Evolutionary conservation across 495 filamentous ascomycete species (phyloP).

Genomic region (Mytilinidion resinicola): DNA sequence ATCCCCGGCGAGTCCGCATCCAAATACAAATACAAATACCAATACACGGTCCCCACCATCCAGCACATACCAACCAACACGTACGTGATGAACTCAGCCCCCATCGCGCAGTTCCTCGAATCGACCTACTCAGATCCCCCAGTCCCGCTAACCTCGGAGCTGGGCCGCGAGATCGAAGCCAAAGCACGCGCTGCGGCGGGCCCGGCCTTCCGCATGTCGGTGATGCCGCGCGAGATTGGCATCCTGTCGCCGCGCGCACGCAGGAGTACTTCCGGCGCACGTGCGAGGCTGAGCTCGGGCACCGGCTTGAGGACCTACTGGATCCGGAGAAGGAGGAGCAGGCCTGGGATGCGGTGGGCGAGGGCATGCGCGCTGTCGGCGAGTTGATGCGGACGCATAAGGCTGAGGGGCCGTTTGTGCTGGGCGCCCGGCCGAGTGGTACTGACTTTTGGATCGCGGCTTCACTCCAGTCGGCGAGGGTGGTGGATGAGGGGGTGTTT

Average conservation of each 20-base stretch:
- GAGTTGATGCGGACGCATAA: slow-evolving; percentile 36
- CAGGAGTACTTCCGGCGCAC: slow-evolving; percentile 40
- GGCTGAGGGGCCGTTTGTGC: slow-evolving; percentile 37
- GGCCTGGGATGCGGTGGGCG: slow-evolving; percentile 28
- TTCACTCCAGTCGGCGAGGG: slow-evolving; percentile 33
- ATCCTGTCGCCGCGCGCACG: slow-evolving; percentile 39
- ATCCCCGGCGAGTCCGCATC: slow-evolving; percentile 24
- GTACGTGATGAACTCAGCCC: slow-evolving; percentile 39
- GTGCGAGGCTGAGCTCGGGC: slow-evolving; percentile 35
- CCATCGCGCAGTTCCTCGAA: slow-evolving; percentile 40
- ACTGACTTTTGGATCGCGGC: slow-evolving; percentile 42
- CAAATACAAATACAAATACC: slow-evolving; percentile 24
- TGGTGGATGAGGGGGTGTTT: slow-evolving; percentile 37
- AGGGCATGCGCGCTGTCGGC: slow-evolving; percentile 26
- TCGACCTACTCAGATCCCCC: slow-evolving; percentile 37
- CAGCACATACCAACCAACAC: slow-evolving; percentile 40
- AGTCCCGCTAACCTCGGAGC: slow-evolving; percentile 34
- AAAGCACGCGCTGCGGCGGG: slow-evolving; percentile 31
- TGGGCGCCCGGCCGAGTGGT: slow-evolving; percentile 32
- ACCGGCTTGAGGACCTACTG: slow-evolving; percentile 37
- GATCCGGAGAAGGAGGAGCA: slow-evolving; percentile 33
- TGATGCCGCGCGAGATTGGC: slow-evolving; percentile 37
- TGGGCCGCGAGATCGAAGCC: slow-evolving; percentile 35
- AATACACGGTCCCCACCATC: slow-evolving; percentile 43
- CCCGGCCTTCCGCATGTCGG: slow-evolving; percentile 23